Percentiles rank a stretch among this genome's conserved stretches.
phyloP scores from a whole-genome alignment of 2,329 filamentous ascomycete species.

The Diplocarpon rosae region DNA sequence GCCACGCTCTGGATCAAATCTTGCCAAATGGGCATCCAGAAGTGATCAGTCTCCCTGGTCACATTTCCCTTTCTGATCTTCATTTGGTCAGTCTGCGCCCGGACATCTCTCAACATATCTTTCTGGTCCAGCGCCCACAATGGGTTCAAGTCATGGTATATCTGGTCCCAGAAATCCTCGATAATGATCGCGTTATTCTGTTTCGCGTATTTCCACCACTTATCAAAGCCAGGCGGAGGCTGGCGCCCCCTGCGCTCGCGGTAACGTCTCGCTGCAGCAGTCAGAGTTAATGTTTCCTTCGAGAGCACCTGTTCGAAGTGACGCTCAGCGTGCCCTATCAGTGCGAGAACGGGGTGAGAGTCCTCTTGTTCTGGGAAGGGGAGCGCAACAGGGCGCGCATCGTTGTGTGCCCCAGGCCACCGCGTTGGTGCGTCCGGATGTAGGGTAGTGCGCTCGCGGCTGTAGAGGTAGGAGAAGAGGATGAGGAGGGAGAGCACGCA shows the following conservation, averaged over 20 bases:
- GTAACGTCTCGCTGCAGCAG: conserved; percentile 38
- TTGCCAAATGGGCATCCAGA: conserved; percentile 30
- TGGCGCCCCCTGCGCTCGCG: conserved; percentile 44
- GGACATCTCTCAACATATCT: conserved; percentile 37
- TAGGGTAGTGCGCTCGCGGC: conserved; percentile 1
- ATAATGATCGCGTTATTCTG: conserved; percentile 41
- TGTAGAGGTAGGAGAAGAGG: conserved; percentile 5
- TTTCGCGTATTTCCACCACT: conserved; percentile 46
- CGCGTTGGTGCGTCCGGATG: background rate
- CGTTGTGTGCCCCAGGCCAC: background rate
- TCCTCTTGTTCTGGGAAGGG: conserved; percentile 1
- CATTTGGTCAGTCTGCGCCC: conserved; percentile 46
- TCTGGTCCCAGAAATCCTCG: conserved; percentile 48
- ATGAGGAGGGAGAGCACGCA: conserved; percentile 5
- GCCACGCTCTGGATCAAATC: conserved; percentile 32
- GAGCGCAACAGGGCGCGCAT: background rate
- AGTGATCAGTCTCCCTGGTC: conserved; percentile 31
- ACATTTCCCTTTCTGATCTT: conserved; percentile 42
- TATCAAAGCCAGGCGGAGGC: conserved; percentile 50
- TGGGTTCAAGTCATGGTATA: conserved; percentile 38
- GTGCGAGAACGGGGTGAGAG: conserved; percentile 34
- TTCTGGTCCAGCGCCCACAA: conserved; percentile 37
- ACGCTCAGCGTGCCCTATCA: conserved; percentile 31
- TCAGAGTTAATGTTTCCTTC: conserved; percentile 32
- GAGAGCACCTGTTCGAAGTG: conserved; percentile 30